A percentile compares a stretch with the other conserved stretches of the same genome.
Conservation (phyloP, 768 basidiomycete species). For the Psilocybe cyanescens region DNA sequence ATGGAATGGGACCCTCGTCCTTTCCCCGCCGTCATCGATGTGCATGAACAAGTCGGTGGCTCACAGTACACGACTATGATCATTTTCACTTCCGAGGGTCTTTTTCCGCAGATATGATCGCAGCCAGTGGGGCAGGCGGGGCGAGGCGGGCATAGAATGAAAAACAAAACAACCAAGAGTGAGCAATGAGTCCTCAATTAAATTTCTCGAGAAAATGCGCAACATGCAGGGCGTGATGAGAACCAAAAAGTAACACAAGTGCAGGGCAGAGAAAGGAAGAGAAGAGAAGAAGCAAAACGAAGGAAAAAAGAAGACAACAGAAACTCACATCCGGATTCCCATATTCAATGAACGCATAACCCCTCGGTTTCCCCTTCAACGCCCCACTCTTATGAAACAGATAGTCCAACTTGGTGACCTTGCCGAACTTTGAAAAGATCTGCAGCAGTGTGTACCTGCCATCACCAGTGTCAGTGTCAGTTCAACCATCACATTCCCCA, state of each 20-base stretch:
- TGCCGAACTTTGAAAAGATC: constrained; percentile 90
- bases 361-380: constrained; percentile 89
- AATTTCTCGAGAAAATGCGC: not conserved
- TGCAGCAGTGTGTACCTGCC: constrained; percentile 85
- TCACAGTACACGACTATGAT: constrained; percentile 6
- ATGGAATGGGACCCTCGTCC: not conserved
- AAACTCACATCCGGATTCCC: constrained; percentile 75
- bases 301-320: constrained; percentile 13
- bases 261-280: not conserved
- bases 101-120: constrained; percentile 9
- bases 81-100: constrained; percentile 1
- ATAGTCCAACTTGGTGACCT: constrained; percentile 91
- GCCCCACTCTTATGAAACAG: constrained; percentile 93
- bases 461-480: no score
- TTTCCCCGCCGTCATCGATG: not conserved
- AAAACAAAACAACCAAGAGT: constrained; percentile 46
- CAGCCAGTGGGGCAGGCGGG: not conserved
- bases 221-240: constrained; percentile 9
- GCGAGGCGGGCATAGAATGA: constrained; percentile 25
- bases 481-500: not conserved
- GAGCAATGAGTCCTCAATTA: constrained; percentile 33
- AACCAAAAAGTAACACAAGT: not conserved
- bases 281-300: not conserved
- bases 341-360: constrained; percentile 95
- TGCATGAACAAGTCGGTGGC: not conserved